Evolutionary conservation across 169 alveolate genomes (phyloP).

Genomic region (Neospora caninum): DNA sequence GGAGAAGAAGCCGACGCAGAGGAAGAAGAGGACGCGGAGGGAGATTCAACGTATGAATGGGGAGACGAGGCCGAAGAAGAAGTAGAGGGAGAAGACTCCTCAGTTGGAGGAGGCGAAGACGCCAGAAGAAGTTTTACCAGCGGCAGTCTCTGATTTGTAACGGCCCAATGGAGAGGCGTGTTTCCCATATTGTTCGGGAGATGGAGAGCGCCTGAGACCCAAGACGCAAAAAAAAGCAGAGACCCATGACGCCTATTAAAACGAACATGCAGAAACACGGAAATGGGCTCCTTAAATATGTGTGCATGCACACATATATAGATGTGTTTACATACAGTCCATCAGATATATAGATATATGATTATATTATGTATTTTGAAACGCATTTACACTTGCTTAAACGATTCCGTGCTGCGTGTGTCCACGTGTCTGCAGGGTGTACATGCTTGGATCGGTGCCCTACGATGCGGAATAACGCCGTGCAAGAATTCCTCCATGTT

Average conservation of each 20-base stretch:
- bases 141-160: background rate
- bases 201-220: background rate
- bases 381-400: too few species aligned
- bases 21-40: background rate
- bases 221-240: background rate
- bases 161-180: constrained; percentile 36
- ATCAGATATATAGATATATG: background rate
- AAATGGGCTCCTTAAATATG: too few species aligned
- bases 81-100: background rate
- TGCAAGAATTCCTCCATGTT: too few species aligned
- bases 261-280: too few species aligned
- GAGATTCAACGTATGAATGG: background rate
- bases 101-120: background rate
- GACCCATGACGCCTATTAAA: background rate
- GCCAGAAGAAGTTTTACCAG: background rate
- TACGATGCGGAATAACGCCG: too few species aligned
- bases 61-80: background rate
- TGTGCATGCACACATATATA: too few species aligned
- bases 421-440: too few species aligned
- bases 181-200: constrained; percentile 1
- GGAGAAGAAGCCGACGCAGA: background rate
- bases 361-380: background rate
- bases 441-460: too few species aligned
- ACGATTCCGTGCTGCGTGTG: too few species aligned
- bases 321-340: too few species aligned